These are phyloP conservation scores for Trametes versicolor DNA, from an alignment of 1,284 basidiomycete genomes.

Conservation along the genomic window DNA sequence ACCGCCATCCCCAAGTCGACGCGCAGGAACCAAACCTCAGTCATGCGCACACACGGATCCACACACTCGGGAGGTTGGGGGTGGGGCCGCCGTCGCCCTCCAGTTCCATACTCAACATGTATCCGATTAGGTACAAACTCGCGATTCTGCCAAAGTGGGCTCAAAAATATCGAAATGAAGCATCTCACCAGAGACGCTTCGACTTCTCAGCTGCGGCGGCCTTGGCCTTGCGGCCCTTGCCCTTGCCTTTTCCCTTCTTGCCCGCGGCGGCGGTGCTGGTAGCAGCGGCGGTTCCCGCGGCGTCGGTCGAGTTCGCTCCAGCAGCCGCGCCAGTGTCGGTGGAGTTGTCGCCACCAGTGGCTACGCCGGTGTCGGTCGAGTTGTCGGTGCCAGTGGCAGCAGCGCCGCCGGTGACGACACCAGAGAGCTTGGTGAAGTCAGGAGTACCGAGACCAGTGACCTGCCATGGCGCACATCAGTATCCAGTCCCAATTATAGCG, in stretches of 20 bases:
- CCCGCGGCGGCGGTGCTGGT: slow-evolving; percentile 10
- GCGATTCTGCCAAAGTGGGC: neutral
- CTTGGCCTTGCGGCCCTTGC: slow-evolving; percentile 8
- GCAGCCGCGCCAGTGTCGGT: slow-evolving; percentile 31
- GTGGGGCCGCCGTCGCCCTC: slow-evolving; percentile 4
- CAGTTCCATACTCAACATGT: slow-evolving; percentile 28
- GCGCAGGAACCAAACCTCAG: neutral
- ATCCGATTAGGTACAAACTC: slow-evolving; percentile 16
- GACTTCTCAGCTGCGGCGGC: neutral
- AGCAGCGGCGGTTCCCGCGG: neutral
- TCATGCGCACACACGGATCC: neutral
- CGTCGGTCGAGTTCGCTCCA: slow-evolving; percentile 10
- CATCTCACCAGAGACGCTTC: neutral
- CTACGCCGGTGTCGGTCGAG: slow-evolving; percentile 36
- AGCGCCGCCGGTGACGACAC: slow-evolving; percentile 27
- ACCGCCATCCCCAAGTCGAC: too few relatives aligned
- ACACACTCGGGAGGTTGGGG: neutral
- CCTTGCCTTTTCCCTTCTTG: slow-evolving; percentile 17
- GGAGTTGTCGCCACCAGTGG: slow-evolving; percentile 21
- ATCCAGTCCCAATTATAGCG: neutral
- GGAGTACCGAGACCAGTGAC: slow-evolving; percentile 72
- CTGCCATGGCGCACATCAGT: slow-evolving; percentile 39
- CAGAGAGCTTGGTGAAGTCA: slow-evolving; percentile 62
- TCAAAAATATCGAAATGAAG: slow-evolving; percentile 5
- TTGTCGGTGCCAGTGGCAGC: slow-evolving; percentile 3